phyloP scores from a whole-genome alignment of 805 yeast genomes.

The Candida boleticola region DNA sequence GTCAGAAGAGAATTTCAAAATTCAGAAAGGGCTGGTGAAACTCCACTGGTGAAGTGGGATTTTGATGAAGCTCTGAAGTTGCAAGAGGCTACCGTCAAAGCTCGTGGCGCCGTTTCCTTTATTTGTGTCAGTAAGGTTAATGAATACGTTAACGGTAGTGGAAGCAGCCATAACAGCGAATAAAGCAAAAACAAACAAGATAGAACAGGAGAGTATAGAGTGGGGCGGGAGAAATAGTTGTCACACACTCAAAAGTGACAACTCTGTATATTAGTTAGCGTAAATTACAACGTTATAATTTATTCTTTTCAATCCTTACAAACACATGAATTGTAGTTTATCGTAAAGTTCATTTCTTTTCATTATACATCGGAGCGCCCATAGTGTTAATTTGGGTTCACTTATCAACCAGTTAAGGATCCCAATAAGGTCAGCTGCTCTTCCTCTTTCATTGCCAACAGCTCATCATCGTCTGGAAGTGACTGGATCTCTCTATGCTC shows the following conservation, averaged over 20 bases:
- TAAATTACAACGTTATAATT: not conserved
- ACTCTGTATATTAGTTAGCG: no score
- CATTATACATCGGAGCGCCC: no score
- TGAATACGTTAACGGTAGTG: constrained; percentile 1
- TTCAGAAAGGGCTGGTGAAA: constrained; percentile 39
- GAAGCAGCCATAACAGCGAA: no score
- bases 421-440: not conserved
- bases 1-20: constrained; percentile 42
- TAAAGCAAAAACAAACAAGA: no score
- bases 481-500: constrained; percentile 18
- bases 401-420: constrained; percentile 3
- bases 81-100: constrained; percentile 44
- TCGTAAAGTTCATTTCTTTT: no score
- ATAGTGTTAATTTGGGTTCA: no score
- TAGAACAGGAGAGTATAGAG: no score
- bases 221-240: no score
- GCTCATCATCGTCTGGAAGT: constrained; percentile 2
- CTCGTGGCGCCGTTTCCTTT: constrained; percentile 61
- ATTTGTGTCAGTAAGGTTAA: constrained; percentile 40
- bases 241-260: no score
- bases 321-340: no score
- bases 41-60: constrained; percentile 49
- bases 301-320: no score
- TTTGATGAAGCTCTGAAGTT: constrained; percentile 47
- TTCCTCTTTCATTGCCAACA: constrained; percentile 1